Conservation (phyloP, 2,329 filamentous ascomycete species). For the Septoria linicola region DNA sequence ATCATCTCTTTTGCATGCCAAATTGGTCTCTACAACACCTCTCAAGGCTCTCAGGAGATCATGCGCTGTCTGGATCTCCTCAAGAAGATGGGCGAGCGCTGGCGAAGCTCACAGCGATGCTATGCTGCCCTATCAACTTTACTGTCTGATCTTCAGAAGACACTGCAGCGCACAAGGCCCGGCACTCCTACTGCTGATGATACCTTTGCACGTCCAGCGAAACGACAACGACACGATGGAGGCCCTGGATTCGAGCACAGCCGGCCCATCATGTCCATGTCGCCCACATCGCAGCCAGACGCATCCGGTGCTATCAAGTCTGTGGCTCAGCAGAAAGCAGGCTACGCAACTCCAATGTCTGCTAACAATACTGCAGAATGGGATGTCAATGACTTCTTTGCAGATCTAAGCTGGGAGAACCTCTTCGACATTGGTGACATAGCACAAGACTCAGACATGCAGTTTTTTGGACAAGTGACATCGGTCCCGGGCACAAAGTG, state of each 20-base stretch:
- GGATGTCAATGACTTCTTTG: conserved; percentile 28
- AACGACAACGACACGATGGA: conserved; percentile 14
- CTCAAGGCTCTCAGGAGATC: conserved; percentile 28
- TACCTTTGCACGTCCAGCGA: conserved; percentile 18
- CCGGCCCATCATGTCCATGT: conserved; percentile 10
- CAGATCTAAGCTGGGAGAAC: conserved; percentile 27
- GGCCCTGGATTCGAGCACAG: conserved; percentile 11
- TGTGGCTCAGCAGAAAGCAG: conserved; percentile 9
- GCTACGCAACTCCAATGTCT: conserved; percentile 16
- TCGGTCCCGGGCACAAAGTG: conserved; percentile 1
- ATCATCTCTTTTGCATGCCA: conserved; percentile 40
- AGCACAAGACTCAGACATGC: conserved; percentile 20
- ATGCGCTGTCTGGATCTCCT: conserved; percentile 26
- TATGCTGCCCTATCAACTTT: conserved; percentile 25
- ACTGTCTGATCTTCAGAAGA: conserved; percentile 23
- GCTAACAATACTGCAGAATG: conserved; percentile 11
- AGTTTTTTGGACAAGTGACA: conserved; percentile 15
- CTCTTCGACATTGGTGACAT: conserved; percentile 26
- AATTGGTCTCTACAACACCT: conserved; percentile 34
- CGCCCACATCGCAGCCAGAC: conserved; percentile 11
- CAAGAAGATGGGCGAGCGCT: conserved; percentile 24
- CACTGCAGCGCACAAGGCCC: conserved; percentile 6
- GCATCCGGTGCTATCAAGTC: conserved; percentile 4
- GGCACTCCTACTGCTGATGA: conserved; percentile 16
- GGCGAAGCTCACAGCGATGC: conserved; percentile 25